phyloP scores from a whole-genome alignment of 768 basidiomycete genomes.

The Tremella fuciformis region DNA sequence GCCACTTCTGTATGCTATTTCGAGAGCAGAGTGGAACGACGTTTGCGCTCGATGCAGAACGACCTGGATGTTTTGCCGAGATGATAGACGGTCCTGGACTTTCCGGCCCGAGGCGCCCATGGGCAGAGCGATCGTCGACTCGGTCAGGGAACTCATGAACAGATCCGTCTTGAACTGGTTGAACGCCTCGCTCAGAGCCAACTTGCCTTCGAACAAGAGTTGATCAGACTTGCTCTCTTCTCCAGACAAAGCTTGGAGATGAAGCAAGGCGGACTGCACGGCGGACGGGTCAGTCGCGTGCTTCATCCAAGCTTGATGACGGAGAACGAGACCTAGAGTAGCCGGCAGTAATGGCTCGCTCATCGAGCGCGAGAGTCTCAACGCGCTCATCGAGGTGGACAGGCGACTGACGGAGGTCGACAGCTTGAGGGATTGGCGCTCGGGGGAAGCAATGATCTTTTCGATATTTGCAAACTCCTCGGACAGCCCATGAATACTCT shows the following conservation, averaged over 20 bases:
- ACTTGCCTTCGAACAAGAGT: constrained; percentile 67
- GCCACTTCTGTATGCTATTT: constrained; percentile 60
- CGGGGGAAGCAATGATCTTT: constrained; percentile 27
- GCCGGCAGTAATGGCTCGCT: constrained; percentile 34
- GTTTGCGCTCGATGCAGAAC: constrained; percentile 68
- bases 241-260: neutral
- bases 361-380: neutral
- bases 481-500: constrained; percentile 55
- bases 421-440: constrained; percentile 28
- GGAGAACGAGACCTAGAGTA: constrained; percentile 34
- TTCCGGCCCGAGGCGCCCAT: constrained; percentile 58
- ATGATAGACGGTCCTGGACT: constrained; percentile 35
- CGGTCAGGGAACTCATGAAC: constrained; percentile 81
- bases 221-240: constrained; percentile 63
- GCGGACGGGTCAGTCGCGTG: neutral
- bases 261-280: neutral
- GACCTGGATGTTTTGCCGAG: constrained; percentile 55
- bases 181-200: constrained; percentile 76
- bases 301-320: constrained; percentile 41
- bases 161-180: constrained; percentile 77
- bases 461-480: constrained; percentile 51
- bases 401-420: constrained; percentile 10
- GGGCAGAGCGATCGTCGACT: constrained; percentile 88
- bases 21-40: constrained; percentile 66
- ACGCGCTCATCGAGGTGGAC: constrained; percentile 12